Conservation (phyloP, 2,329 filamentous ascomycete species). For the Botrytis squamosa region DNA sequence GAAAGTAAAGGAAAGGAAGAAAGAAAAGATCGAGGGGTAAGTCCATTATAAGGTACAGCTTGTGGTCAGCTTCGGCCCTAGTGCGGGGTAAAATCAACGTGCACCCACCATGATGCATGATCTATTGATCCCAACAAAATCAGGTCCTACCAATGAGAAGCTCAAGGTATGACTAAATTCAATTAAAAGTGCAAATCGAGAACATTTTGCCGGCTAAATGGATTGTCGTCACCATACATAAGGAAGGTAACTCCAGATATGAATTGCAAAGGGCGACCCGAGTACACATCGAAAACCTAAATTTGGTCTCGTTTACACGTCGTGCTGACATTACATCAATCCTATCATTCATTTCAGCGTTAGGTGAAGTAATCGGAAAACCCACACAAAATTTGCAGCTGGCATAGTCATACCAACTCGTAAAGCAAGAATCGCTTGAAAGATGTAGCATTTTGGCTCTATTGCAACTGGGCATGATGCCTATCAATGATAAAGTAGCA, state of each 20-base stretch:
- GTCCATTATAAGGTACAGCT: neutral
- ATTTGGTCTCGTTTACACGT: neutral
- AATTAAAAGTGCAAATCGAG: neutral
- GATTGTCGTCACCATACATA: neutral
- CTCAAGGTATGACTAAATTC: neutral
- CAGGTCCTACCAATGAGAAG: neutral
- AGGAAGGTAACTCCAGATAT: neutral
- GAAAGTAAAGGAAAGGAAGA: neutral
- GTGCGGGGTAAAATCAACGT: neutral
- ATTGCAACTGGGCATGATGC: too few species aligned
- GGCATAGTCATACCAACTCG: too few species aligned
- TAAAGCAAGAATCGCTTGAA: too few species aligned
- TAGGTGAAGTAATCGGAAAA: too few species aligned
- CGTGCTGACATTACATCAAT: too few species aligned
- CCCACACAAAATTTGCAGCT: too few species aligned
- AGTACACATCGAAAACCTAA: neutral
- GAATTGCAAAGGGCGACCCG: neutral
- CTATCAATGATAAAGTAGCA: too few species aligned
- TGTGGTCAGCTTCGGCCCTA: neutral
- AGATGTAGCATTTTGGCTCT: too few species aligned
- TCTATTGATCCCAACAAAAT: slow-evolving; percentile 2
- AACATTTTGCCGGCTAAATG: neutral
- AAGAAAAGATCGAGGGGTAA: neutral
- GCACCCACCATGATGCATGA: neutral
- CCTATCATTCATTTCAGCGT: too few species aligned